phyloP scores from a whole-genome alignment of 1,284 basidiomycete genomes.

The Entoloma clypeatum region DNA sequence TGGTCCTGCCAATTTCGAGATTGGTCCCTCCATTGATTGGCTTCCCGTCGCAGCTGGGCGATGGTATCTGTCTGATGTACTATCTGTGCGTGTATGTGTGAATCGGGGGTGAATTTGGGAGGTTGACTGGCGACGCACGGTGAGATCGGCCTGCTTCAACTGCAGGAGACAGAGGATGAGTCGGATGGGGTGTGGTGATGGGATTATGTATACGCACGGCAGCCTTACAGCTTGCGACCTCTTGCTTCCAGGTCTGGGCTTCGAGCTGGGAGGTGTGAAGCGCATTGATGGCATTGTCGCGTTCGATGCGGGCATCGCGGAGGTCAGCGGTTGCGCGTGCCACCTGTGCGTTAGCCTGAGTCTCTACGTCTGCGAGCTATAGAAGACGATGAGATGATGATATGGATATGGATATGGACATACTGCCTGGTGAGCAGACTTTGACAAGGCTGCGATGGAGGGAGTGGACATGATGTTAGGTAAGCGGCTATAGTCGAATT shows the following conservation, averaged over 20 bases:
- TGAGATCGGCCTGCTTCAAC: constrained; percentile 55
- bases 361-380: constrained; percentile 46
- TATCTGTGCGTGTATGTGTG: constrained; percentile 34
- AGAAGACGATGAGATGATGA: not conserved
- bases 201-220: constrained; percentile 39
- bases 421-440: constrained; percentile 30
- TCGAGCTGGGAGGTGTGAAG: constrained; percentile 44
- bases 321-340: constrained; percentile 42
- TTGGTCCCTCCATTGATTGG: constrained; percentile 66
- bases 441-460: constrained; percentile 30
- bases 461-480: constrained; percentile 23
- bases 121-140: constrained; percentile 34
- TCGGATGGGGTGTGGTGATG: constrained; percentile 1
- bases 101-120: constrained; percentile 7
- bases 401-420: constrained; percentile 4
- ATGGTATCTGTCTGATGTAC: constrained; percentile 59
- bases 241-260: constrained; percentile 45
- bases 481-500: constrained; percentile 5
- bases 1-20: constrained; percentile 73
- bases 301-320: constrained; percentile 45
- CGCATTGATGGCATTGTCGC: constrained; percentile 50
- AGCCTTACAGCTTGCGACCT: constrained; percentile 46
- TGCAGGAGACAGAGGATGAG: constrained; percentile 25
- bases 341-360: constrained; percentile 42
- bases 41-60: constrained; percentile 55